Conservation (phyloP, 78 protist genomes). For the Tieghemostelium lacteum region DNA sequence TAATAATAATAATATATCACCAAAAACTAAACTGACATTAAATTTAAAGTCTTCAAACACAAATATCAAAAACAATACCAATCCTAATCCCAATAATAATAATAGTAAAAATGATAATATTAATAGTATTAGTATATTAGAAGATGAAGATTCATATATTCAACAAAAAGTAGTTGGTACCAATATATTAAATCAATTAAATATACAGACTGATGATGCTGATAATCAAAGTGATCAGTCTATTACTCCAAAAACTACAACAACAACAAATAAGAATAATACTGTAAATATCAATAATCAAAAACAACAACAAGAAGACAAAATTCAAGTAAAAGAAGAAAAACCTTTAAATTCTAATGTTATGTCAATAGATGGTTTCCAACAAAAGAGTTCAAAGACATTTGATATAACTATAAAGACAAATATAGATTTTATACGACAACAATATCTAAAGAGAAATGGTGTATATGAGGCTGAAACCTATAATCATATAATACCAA, state of each 20-base stretch:
- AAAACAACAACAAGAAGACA: neutral
- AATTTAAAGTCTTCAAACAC: conserved; percentile 14
- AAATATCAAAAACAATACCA: neutral
- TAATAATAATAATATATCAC: neutral
- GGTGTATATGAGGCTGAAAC: conserved; percentile 24
- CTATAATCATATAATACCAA: conserved; percentile 25
- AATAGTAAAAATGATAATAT: neutral
- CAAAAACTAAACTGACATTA: neutral
- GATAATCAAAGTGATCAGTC: neutral
- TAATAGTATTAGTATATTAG: conserved; percentile 2
- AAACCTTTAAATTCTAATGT: neutral
- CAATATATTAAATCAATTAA: no score
- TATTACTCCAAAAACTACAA: conserved; percentile 10
- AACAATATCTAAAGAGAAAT: conserved; percentile 37
- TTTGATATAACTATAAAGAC: conserved; percentile 53
- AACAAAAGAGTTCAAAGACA: conserved; percentile 72
- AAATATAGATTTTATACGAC: neutral
- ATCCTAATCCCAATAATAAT: neutral
- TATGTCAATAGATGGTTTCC: conserved; percentile 22
- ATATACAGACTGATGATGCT: neutral
- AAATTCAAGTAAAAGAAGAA: neutral
- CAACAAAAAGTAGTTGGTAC: neutral
- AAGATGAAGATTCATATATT: no score
- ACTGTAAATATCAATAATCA: neutral
- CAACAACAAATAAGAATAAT: neutral